Evolutionary conservation across 768 basidiomycete genomes (phyloP).

Genomic region (Amanita jacksonii): DNA sequence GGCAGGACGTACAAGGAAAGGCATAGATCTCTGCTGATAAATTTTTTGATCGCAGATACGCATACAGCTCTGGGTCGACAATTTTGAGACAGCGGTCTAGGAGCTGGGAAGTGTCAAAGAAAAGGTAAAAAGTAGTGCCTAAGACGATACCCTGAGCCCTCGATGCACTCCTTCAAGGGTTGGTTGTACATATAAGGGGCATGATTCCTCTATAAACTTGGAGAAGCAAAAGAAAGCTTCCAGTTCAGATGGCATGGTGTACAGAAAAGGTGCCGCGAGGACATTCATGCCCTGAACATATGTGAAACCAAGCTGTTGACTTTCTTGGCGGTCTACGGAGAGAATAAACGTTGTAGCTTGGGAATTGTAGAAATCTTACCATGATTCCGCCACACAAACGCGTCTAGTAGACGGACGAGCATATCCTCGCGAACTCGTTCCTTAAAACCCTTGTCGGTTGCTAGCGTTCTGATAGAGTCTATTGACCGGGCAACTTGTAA

Average conservation of each 20-base stretch:
- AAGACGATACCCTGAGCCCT: constrained; percentile 67
- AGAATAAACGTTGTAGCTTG: not conserved
- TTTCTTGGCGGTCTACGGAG: constrained; percentile 59
- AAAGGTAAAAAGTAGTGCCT: not conserved
- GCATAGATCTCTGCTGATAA: constrained; percentile 95
- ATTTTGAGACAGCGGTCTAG: constrained; percentile 88
- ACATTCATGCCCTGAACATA: constrained; percentile 99
- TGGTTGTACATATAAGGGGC: constrained; percentile 95
- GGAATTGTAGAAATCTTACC: constrained; percentile 32
- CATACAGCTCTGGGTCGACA: constrained; percentile 81
- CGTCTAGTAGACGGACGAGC: constrained; percentile 92
- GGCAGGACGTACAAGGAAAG: constrained; percentile 71
- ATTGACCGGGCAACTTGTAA: not conserved
- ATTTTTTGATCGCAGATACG: constrained; percentile 79
- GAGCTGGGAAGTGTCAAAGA: constrained; percentile 40
- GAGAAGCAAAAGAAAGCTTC: constrained; percentile 97
- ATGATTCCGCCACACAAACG: constrained; percentile 94
- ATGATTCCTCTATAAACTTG: constrained; percentile 90
- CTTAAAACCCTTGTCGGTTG: constrained; percentile 97
- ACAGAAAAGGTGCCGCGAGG: constrained; percentile 94
- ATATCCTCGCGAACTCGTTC: constrained; percentile 95
- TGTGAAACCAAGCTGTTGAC: constrained; percentile 77
- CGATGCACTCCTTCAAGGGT: constrained; percentile 93
- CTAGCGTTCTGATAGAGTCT: constrained; percentile 55
- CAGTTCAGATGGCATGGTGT: constrained; percentile 95